Evolutionary conservation across 2,329 filamentous ascomycete genomes (phyloP), one percentile per base, ranked within the genome.

Genomic region (Colletotrichum cordylinicola): DNA sequence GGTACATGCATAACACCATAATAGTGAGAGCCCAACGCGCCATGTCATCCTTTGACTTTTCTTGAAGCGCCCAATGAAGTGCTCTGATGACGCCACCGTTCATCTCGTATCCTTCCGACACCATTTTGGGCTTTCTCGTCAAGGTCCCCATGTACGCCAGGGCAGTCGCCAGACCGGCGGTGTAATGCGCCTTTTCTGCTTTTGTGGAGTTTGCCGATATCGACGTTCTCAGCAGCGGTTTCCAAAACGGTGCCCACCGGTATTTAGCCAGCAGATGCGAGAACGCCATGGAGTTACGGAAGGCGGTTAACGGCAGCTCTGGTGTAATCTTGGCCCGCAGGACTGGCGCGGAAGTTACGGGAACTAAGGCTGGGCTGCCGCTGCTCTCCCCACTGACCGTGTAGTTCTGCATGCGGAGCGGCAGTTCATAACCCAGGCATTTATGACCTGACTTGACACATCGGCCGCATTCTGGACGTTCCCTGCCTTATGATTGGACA

Each of bases 381-480:
- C 48, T 35, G 12, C 43, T 7, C 18, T 60, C 43, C 4, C 43
- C 43, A 16, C n/a, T n/a, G 15, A 66, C 37, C 18, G 58, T 60
- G 18, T 66, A 74, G 24, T 72, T 31, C 33, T 74, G 67, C 72
- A 74, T 74, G 18, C 68, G 60, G 24, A 74, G 52, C 6, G 72
- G 60, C 21, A 74, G 15, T 5, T 74, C 58, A 24, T 74, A 72
- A 1, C 72, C 72, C 12, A 33, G 48, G 8, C 72, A 74, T 29
- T n/a, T 61, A 39, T 74, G 72, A n/a, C 72, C 72, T 12, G 72
- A 72, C 15, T 56, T 74, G 10, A 72, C 58, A 58, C 72, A 74
- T n/a, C 48, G 55, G 2, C 55, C 48, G 33, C 72, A 74, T 9
- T 35, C 8, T 4, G 72, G 72, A 12, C 67, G 72, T 6, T 29